phyloP scores from a whole-genome alignment of 176 grass and related monocot genomes.

The Musa acuminata region DNA sequence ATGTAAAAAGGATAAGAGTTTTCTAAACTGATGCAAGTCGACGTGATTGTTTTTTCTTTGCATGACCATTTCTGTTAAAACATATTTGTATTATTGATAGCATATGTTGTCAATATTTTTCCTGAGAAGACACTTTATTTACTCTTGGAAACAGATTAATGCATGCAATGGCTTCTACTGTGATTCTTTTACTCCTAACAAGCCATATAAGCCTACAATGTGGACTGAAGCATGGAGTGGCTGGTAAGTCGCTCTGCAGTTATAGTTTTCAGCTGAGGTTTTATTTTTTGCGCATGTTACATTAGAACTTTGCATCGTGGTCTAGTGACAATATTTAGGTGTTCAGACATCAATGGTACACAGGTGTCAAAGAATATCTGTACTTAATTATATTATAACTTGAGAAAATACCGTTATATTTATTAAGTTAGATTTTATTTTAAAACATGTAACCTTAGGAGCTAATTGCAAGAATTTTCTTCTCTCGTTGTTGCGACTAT shows the following conservation, averaged over 20 bases:
- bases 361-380: too few species aligned
- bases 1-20: not conserved
- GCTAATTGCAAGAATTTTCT: not conserved
- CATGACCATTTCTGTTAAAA: not conserved
- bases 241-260: constrained; percentile 45
- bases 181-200: constrained; percentile 81
- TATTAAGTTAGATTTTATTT: not conserved
- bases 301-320: not conserved
- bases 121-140: not conserved
- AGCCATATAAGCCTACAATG: constrained; percentile 82
- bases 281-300: not conserved
- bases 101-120: not conserved
- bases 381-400: too few species aligned
- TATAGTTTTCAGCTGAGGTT: not conserved
- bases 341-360: too few species aligned
- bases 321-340: too few species aligned
- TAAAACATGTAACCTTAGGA: not conserved
- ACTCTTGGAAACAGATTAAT: constrained; percentile 57
- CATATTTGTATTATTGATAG: not conserved
- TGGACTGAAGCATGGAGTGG: constrained; percentile 99
- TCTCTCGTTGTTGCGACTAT: not conserved
- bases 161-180: constrained; percentile 99
- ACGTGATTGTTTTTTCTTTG: not conserved
- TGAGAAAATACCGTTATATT: too few species aligned
- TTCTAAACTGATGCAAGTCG: not conserved